phyloP scores from a whole-genome alignment of 2,329 filamentous ascomycete species.

The Colletotrichum endophyticum region DNA sequence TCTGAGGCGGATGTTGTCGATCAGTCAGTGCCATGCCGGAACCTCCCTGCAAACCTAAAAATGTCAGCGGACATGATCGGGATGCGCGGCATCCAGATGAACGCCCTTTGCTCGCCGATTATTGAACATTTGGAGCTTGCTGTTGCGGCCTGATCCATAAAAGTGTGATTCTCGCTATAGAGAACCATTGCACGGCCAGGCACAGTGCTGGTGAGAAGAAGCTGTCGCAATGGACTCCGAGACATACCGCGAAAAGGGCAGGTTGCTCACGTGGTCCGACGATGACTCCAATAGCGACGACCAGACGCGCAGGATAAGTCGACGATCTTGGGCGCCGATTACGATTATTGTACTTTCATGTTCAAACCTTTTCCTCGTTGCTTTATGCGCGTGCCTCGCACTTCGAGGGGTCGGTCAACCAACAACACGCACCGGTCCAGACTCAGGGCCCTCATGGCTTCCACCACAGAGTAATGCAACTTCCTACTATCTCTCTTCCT shows the following conservation, averaged over 20 bases:
- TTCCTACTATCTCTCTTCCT: too few species aligned
- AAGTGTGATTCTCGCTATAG: neutral
- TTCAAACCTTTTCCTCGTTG: neutral
- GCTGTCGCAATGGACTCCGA: neutral
- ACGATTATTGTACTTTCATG: neutral
- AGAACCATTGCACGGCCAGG: neutral
- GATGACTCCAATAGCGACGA: neutral
- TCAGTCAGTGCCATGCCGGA: neutral
- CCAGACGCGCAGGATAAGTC: neutral
- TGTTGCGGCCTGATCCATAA: neutral
- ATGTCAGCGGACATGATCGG: neutral
- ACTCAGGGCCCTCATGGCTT: neutral
- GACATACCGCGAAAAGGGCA: neutral
- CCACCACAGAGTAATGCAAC: neutral
- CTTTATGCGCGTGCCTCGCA: neutral
- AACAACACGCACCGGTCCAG: neutral
- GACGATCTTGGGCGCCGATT: neutral
- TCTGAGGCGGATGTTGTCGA: neutral
- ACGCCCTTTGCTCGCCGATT: neutral
- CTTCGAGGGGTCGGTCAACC: neutral
- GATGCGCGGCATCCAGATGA: neutral
- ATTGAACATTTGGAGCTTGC: neutral
- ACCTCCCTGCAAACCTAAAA: neutral
- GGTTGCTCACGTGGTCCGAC: neutral
- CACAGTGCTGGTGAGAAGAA: neutral